Percentiles rank a stretch among this genome's conserved stretches.
These are phyloP conservation scores for Colletotrichum sp. DNA, from an alignment of 2,329 filamentous ascomycete genomes.

Conservation along the genomic window DNA sequence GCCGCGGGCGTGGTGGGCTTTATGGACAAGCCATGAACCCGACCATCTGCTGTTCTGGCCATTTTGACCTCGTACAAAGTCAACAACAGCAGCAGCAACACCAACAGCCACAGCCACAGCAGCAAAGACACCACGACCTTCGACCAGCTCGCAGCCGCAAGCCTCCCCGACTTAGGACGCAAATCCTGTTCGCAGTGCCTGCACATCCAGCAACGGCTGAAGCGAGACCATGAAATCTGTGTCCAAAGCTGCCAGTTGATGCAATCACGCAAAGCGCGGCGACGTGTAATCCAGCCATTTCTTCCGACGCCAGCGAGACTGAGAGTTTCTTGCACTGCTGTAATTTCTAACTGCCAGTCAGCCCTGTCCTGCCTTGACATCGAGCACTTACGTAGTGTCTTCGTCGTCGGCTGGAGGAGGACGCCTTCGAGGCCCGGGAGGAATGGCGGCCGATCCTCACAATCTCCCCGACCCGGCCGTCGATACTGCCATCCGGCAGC, in stretches of 20 bases:
- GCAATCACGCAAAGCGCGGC: not conserved
- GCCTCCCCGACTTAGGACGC: not conserved
- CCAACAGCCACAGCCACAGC: not conserved
- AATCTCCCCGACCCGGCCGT: conserved; percentile 38
- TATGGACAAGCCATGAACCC: conserved; percentile 16
- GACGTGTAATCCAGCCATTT: not conserved
- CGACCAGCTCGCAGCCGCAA: not conserved
- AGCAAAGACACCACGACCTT: not conserved
- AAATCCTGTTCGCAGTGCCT: not conserved
- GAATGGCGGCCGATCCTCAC: conserved; percentile 25
- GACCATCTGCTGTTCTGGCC: not conserved
- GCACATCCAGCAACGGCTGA: not conserved
- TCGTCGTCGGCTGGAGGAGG: conserved; percentile 17
- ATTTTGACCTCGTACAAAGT: conserved; percentile 28
- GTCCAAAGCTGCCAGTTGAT: not conserved
- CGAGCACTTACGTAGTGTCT: conserved; percentile 2
- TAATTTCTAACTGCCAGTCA: not conserved
- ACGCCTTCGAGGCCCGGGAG: conserved; percentile 18
- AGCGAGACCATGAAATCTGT: not conserved
- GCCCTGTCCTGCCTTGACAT: not conserved
- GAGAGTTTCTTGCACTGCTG: not conserved
- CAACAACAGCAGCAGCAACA: conserved; percentile 2
- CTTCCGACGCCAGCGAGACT: not conserved
- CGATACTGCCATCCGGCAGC: conserved; percentile 47
- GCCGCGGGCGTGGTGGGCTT: not conserved